Percentiles rank a stretch among this genome's conserved stretches.
Conservation (phyloP, 768 basidiomycete species). For the Hygrophoropsis aurantiaca region DNA sequence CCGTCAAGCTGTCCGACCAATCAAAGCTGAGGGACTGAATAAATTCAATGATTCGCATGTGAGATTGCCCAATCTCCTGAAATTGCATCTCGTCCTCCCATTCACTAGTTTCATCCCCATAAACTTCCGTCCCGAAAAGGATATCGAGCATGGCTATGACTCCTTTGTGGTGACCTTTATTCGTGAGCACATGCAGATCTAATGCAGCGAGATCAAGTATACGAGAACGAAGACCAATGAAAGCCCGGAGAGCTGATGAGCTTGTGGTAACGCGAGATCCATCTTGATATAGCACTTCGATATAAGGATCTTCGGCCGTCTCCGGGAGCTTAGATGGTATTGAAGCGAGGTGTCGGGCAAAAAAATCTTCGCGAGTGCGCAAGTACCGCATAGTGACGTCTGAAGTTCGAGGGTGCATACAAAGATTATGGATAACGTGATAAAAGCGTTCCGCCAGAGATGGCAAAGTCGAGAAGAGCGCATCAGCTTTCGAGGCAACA, state of each 20-base stretch:
- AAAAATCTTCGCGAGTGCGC: constrained; percentile 86
- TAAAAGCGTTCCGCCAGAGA: constrained; percentile 85
- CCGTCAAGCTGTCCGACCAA: constrained; percentile 77
- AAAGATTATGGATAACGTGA: constrained; percentile 80
- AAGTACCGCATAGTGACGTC: constrained; percentile 82
- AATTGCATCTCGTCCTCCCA: constrained; percentile 57
- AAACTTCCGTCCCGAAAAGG: constrained; percentile 68
- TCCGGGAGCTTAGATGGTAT: constrained; percentile 67
- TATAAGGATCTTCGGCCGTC: constrained; percentile 44
- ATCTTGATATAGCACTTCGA: constrained; percentile 67
- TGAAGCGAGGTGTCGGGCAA: constrained; percentile 77
- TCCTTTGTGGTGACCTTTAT: constrained; percentile 71
- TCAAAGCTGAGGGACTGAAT: constrained; percentile 85
- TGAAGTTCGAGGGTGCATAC: constrained; percentile 82
- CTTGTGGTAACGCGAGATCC: constrained; percentile 69
- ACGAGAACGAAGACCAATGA: constrained; percentile 80
- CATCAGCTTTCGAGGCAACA: constrained; percentile 32
- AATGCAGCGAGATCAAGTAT: constrained; percentile 85
- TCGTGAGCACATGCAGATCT: constrained; percentile 84
- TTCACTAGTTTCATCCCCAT: constrained; percentile 37
- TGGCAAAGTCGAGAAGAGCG: constrained; percentile 67
- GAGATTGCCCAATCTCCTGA: constrained; percentile 75
- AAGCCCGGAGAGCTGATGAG: constrained; percentile 66
- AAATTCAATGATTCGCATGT: constrained; percentile 84
- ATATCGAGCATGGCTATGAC: constrained; percentile 77